Conservation (phyloP, 2,329 filamentous ascomycete species). For the Cladosporium sp. region DNA sequence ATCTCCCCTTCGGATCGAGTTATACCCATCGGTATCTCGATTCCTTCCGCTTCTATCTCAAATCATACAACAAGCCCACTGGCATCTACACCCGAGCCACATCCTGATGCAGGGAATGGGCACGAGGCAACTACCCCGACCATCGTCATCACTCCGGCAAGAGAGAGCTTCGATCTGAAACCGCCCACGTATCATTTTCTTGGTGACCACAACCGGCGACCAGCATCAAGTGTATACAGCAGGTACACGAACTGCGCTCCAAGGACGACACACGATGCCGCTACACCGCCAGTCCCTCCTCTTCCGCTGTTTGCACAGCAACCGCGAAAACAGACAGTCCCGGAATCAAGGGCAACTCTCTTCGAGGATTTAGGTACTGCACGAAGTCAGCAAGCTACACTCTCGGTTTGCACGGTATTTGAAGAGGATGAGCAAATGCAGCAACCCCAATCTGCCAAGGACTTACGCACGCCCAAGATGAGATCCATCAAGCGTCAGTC, state of each 20-base stretch:
- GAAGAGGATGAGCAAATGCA: conserved; percentile 53
- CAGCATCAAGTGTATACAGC: conserved; percentile 57
- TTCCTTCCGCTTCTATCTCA: conserved; percentile 51
- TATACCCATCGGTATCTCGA: conserved; percentile 65
- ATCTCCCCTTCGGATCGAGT: conserved; percentile 64
- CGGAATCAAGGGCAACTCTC: conserved; percentile 2
- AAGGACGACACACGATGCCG: conserved; percentile 16
- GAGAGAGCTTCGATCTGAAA: conserved; percentile 51
- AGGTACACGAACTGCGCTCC: conserved; percentile 39
- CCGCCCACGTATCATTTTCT: conserved; percentile 43
- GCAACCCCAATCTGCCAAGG: conserved; percentile 30
- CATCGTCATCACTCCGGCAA: conserved; percentile 49
- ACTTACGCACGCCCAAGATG: not conserved
- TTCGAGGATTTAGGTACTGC: conserved; percentile 3
- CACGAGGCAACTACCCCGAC: conserved; percentile 37
- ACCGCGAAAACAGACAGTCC: not conserved
- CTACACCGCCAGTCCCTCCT: conserved; percentile 55
- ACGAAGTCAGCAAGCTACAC: conserved; percentile 28
- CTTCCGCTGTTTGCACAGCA: conserved; percentile 39
- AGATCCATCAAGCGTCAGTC: conserved; percentile 26
- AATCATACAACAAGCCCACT: conserved; percentile 33
- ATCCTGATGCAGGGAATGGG: conserved; percentile 1
- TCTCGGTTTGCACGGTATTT: conserved; percentile 60
- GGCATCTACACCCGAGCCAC: conserved; percentile 13
- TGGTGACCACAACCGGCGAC: conserved; percentile 26